Base-by-base conservation (phyloP, 257 asterid genomes). In the Plantago major region DNA sequence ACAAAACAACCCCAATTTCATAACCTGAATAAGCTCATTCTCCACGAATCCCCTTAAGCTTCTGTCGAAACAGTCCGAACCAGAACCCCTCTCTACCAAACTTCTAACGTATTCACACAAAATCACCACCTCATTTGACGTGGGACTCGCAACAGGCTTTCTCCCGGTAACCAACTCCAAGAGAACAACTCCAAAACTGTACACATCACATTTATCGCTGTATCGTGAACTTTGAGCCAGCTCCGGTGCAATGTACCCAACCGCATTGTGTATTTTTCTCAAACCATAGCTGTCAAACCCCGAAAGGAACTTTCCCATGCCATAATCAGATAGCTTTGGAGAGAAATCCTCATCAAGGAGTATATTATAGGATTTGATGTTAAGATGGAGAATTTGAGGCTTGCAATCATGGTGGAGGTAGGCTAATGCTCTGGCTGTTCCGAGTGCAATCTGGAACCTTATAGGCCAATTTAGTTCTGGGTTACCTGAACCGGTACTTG, bases 331-430 rank as follows among this genome's bases (percentile, higher is more conserved):
- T 38, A 93, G 46, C 74, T 79, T 89, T 1, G 96, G 68, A 8
- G 42, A 54, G 54, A 78, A 93, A 55, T 67, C 80, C 45, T 71
- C 74, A 28, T 84, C 88, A 9, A 93, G 77, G 46, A 89, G 95
- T 63, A 93, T 76, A 54, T 93, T 89, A 0, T 83, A 74, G 40
- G 99, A 87, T 78, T 93, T 93, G 60, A 93, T 55, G 59, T 93
- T 87, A 28, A 89, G 88, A 71, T 93, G 99, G 60, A 86, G 94
- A 59, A 93, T 67, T 0, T 73, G 85, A 38, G 97, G 99, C 64
- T 69, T 87, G 82, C 99, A 93, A 67, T 93, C 97, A n/a, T 89
- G 96, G 76, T 89, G 99, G 67, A 93, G 95, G 70, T 83, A 89
- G 19, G 94, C 75, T 16, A 93, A 55, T 0, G 94, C 99, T 60